Base-by-base conservation (phyloP, 768 basidiomycete species). In the Auricularia sp. region DNA sequence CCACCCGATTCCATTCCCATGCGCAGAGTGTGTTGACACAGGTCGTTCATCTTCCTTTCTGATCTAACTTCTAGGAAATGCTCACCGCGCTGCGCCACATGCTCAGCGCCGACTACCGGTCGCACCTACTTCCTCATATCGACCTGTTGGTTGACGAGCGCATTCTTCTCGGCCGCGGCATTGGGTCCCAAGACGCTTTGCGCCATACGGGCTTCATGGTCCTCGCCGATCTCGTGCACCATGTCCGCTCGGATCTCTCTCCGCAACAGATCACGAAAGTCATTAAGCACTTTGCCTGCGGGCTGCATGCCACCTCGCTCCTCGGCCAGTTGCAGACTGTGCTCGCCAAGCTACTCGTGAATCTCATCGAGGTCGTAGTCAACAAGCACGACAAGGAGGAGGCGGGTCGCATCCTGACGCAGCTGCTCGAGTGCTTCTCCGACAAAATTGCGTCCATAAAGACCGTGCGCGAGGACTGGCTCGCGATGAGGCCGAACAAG, bases 1-100 rank as follows among this genome's bases (percentile, higher is more conserved):
- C 95, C 97, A 45, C 81, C 89, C 0, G 92, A 90, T 71, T 88
- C 88, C 8, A 88, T 59, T 18, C 24, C 56, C 7, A 93, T 14
- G 79, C 84, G 8, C 82, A 92, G 21, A 81, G 96, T 42, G 13
- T 8, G 39, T 42, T 29, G 29, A 29, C 29, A 29, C 29, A 29
- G 29, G 29, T 29, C 29, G 29, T 29, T 29, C 29, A 29, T 29
- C 29, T 29, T 29, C 29, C 29, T 29, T 29, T 29, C 29, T 29
- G 29, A 29, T 2, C 29, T 29, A 29, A 29, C 29, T 29, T 29
- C 2, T 29, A 42, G 39, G 39, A 76, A 93, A 89, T 98, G 61
- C 86, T 96, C 79, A 88, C 96, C 13, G 94, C 94, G 11, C 88
- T 96, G 62, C 84, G 96, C 54, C 95, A 98, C 75, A 83, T 98